Base-by-base conservation (phyloP, 2,329 filamentous ascomycete genomes). In the Chalaropsis thielavioides region DNA sequence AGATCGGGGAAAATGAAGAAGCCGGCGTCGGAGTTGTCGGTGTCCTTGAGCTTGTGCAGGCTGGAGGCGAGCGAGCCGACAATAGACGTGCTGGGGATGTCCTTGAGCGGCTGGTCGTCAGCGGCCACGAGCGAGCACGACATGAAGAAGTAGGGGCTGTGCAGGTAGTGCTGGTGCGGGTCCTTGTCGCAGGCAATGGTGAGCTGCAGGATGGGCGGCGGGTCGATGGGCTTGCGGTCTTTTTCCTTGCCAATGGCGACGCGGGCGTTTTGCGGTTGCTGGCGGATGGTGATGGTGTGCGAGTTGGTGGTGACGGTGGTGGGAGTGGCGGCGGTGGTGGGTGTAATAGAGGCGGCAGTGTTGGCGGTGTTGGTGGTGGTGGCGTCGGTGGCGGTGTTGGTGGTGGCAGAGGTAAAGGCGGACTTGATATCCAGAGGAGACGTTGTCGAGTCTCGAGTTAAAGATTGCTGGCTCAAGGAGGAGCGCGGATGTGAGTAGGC, bases 1-100 rank as follows among this genome's bases (percentile, higher is more conserved):
- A 96, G 78, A 73, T 96, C 90, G 4, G 88, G 88, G 74, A 95
- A 95, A n/a, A 95, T 86, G 71, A 95, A 95, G 75, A 91, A 95
- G 0, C 86, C 90, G 11, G 88, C 88, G 74, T 94, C 89, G 76
- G 78, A 79, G 71, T 91, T 91, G 70, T 87, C 81, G 2, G 83
- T 80, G 72, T 95, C 89, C 73, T 94, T 92, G 64, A 95, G 77
- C 64, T 89, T 82, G 73, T 95, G 89, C 61, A 94, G 79, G 8
- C 90, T 95, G 1, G 90, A 95, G 4, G 89, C 86, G 51, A 88
- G 78, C 4, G 87, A 88, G 8, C 90, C 90, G 44, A 85, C 81
- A 67, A 91, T 76, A 56, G 82, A 80, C 67, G 81, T 83, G 62
- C 69, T 68, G 56, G 75, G 74, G 38, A 71, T 65, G 58, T 72